Evolutionary conservation across 2,329 filamentous ascomycete genomes (phyloP).

Genomic region (Leptodontidium sp.): DNA sequence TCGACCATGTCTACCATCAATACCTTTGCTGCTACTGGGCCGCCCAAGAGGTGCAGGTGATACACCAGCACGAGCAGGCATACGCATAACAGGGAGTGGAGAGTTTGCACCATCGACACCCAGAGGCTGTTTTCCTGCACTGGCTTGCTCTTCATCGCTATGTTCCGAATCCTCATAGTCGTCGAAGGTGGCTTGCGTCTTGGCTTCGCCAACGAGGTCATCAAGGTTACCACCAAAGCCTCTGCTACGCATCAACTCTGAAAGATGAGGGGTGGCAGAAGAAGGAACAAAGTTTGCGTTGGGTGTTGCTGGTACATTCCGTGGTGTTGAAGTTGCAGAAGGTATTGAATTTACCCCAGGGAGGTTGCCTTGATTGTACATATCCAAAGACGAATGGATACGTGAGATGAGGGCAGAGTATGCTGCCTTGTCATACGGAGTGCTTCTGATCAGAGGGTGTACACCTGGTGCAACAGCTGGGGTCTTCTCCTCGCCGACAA

Average conservation of each 20-base stretch:
- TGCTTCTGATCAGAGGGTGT: conserved; percentile 67
- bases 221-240: conserved; percentile 69
- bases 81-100: conserved; percentile 55
- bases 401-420: conserved; percentile 59
- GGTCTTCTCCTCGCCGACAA: conserved; percentile 55
- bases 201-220: conserved; percentile 68
- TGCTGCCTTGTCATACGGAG: conserved; percentile 62
- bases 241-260: conserved; percentile 67
- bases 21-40: conserved; percentile 66
- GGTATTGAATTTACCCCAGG: conserved; percentile 58
- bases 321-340: conserved; percentile 38
- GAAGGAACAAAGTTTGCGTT: conserved; percentile 58
- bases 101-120: conserved; percentile 49
- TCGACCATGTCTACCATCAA: conserved; percentile 45
- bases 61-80: conserved; percentile 65
- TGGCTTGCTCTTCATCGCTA: conserved; percentile 51
- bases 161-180: conserved; percentile 66
- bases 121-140: conserved; percentile 46
- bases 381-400: conserved; percentile 61
- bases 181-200: conserved; percentile 60
- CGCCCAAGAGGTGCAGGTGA: conserved; percentile 58
- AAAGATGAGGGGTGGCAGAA: conserved; percentile 71
- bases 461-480: conserved; percentile 54
- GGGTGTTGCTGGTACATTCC: conserved; percentile 39
- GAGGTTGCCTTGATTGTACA: conserved; percentile 61